Conservation (phyloP, 768 basidiomycete species). For the Chalciporus chontae region DNA sequence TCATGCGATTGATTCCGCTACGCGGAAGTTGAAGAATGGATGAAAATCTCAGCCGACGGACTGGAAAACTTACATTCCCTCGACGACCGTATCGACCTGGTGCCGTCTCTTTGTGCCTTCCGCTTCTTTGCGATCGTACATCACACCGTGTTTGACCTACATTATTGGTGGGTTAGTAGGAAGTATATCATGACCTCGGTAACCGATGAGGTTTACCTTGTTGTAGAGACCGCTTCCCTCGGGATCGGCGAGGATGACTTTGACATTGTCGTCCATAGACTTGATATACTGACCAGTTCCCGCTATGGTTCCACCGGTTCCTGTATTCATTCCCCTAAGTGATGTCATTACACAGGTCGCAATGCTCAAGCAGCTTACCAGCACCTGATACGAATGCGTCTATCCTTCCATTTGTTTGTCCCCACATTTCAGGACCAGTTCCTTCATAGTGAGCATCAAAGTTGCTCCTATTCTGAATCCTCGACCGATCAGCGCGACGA, state of each 20-base stretch:
- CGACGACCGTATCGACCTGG: constrained; percentile 95
- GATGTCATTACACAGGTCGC: no score
- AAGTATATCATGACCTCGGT: neutral
- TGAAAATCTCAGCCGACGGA: neutral
- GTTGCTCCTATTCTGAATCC: constrained; percentile 75
- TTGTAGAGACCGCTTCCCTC: constrained; percentile 95
- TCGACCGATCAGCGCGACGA: neutral
- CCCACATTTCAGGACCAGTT: constrained; percentile 94
- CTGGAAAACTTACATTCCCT: constrained; percentile 64
- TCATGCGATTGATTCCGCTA: constrained; percentile 92
- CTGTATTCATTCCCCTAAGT: constrained; percentile 33
- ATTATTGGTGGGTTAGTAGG: neutral
- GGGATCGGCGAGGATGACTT: constrained; percentile 82
- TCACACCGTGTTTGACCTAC: constrained; percentile 85
- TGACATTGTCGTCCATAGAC: constrained; percentile 58
- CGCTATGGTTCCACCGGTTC: constrained; percentile 95
- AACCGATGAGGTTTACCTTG: constrained; percentile 49
- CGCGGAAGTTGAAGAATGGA: neutral
- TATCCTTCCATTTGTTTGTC: constrained; percentile 79
- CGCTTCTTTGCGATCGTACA: constrained; percentile 90
- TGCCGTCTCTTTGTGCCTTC: constrained; percentile 92
- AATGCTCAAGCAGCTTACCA: constrained; percentile 40
- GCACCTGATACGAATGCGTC: constrained; percentile 90
- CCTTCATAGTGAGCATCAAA: constrained; percentile 84
- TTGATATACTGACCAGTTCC: constrained; percentile 82